Base-by-base conservation (phyloP, 1,284 basidiomycete species). In the Fomes fomentarius region DNA sequence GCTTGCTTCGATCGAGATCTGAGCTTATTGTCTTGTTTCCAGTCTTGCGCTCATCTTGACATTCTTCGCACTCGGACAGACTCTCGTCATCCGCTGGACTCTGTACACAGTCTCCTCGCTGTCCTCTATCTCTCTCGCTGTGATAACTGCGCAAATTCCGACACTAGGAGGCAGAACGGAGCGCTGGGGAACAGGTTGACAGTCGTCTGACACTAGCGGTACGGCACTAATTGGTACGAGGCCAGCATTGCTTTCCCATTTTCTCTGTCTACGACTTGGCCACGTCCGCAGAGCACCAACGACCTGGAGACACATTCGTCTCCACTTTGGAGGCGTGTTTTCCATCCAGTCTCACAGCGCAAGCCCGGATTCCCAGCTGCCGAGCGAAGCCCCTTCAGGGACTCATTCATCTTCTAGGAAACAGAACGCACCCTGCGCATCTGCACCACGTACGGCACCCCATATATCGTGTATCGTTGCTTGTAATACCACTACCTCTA, bases 401-500 rank as follows among this genome's bases (percentile, higher is more conserved):
- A 21, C 30, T 21, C 38, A 14, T 33, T 14, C 43, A 45, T 25
- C 30, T 33, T 33, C 43, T 30, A 21, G 22, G 43, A 30, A 45
- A 6, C 28, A 21, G 28, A 11, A 33, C 28, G 17, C 12, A 21
- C 24, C 38, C 11, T 35, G 11, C 11, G 4, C 35, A n/a, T 11
- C 38, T 24, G 38, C 24, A 22, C 21, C 15, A 22, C 38, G 17
- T 17, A 7, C 38, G 24, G 25, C 35, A 24, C 41, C 49, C 25
- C 49, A 34, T 42, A 33, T 52, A 47, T 45, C 50, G 25, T 45
- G 26, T 37, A 37, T 24, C 21, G 17, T 15, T 17, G 24, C 41
- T 37, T 21, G 15, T 39, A 24, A 44, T 15, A 42, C 30, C 21
- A 11, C 37, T 42, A 30, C 24, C 31, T 26, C 17, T 45, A 25